Evolutionary conservation across 257 asterid species (phyloP).

Genomic region (Nicotiana sylvestris): DNA sequence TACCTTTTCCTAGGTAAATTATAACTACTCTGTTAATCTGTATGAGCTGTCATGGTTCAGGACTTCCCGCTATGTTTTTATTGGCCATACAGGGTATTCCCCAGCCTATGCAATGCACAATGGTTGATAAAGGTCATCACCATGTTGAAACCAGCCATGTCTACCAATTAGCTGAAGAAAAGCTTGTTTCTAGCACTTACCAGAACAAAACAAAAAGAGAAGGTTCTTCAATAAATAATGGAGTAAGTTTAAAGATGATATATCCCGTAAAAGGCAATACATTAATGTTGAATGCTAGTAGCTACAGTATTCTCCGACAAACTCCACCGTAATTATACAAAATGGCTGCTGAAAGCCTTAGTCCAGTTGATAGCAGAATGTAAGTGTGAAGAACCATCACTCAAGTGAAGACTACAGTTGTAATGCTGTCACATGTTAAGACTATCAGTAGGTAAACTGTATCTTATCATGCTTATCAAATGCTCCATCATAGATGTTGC

Average conservation of each 20-base stretch:
- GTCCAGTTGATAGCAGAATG: neutral
- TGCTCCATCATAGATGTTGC: neutral
- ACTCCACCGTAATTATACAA: neutral
- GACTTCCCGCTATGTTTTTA: neutral
- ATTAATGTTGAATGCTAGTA: neutral
- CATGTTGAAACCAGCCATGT: neutral
- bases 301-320: neutral
- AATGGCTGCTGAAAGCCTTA: neutral
- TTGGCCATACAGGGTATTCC: neutral
- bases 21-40: neutral
- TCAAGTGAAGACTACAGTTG: neutral
- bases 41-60: neutral
- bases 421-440: neutral
- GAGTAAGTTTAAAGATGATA: neutral
- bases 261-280: neutral
- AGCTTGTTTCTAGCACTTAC: constrained; percentile 2
- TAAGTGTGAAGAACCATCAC: neutral
- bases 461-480: neutral
- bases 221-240: neutral
- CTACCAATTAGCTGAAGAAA: neutral
- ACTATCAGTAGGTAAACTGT: neutral
- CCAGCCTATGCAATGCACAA: neutral
- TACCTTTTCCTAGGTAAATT: neutral
- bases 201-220: neutral
- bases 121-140: neutral